Percentiles rank a stretch among this genome's conserved stretches.
phyloP scores from a whole-genome alignment of 306 rosid genomes.

The Albizia julibrissin region DNA sequence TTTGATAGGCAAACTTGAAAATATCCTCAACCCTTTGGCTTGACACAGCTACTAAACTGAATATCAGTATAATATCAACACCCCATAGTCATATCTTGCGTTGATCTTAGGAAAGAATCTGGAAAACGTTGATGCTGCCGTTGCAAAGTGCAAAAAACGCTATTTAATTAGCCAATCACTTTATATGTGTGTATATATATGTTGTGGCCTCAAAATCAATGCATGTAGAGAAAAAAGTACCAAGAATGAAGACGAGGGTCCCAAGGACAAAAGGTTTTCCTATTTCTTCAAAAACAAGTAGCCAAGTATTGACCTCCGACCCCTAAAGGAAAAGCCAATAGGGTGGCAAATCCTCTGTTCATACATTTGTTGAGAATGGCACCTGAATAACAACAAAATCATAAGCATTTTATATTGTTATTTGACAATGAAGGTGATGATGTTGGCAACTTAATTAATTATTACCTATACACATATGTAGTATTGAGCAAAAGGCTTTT shows the following conservation, averaged over 20 bases:
- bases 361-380: conserved; percentile 77
- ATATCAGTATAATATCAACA: too few species aligned
- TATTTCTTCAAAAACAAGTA: conserved; percentile 50
- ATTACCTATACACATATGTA: conserved; percentile 37
- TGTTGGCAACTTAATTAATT: not conserved
- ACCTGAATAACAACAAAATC: conserved; percentile 50
- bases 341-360: conserved; percentile 83
- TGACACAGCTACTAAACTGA: too few species aligned
- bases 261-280: conserved; percentile 75
- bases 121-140: conserved; percentile 63
- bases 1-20: too few species aligned
- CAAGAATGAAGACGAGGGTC: conserved; percentile 69
- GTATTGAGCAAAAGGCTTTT: too few species aligned
- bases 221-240: conserved; percentile 33
- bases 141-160: conserved; percentile 36
- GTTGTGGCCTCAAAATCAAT: not conserved
- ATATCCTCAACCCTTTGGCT: too few species aligned
- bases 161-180: not conserved
- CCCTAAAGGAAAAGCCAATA: conserved; percentile 70
- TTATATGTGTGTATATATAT: not conserved
- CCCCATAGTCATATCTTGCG: too few species aligned
- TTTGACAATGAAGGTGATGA: not conserved
- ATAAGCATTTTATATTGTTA: not conserved
- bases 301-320: conserved; percentile 75
- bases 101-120: conserved; percentile 76